phyloP scores from a whole-genome alignment of 1,284 basidiomycete species.

The Apiotrichum gracile region DNA sequence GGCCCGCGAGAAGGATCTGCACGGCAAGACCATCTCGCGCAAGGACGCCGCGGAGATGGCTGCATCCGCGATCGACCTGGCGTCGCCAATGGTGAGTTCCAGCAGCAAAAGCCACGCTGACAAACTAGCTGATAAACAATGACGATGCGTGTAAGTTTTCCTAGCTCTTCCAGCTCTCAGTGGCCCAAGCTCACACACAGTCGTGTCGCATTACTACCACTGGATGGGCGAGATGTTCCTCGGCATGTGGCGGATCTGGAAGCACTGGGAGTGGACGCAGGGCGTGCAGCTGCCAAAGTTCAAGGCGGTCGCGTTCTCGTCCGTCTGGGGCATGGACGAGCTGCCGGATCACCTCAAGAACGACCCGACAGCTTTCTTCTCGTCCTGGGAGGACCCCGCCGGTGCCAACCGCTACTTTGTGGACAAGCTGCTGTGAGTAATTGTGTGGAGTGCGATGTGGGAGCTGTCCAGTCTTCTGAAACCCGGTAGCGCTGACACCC shows the following conservation, averaged over 20 bases:
- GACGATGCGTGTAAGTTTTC: slow-evolving; percentile 9
- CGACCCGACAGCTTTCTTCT: too few relatives aligned
- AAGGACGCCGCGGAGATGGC: slow-evolving; percentile 14
- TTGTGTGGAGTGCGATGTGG: too few relatives aligned
- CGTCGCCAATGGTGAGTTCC: slow-evolving; percentile 18
- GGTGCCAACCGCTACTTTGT: slow-evolving; percentile 33
- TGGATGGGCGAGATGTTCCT: slow-evolving; percentile 36
- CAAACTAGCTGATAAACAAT: slow-evolving; percentile 23
- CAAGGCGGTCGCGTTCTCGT: slow-evolving; percentile 22
- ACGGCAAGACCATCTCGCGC: slow-evolving; percentile 12
- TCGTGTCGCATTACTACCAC: slow-evolving; percentile 32
- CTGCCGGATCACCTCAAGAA: background rate
- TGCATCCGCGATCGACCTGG: slow-evolving; percentile 10
- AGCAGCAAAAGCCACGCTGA: background rate
- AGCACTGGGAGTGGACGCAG: slow-evolving; percentile 14
- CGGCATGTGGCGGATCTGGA: slow-evolving; percentile 30
- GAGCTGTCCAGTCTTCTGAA: too few relatives aligned
- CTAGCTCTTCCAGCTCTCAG: background rate
- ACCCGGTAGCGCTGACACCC: too few relatives aligned
- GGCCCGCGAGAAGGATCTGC: slow-evolving; percentile 15
- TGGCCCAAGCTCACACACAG: slow-evolving; percentile 3
- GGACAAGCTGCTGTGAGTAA: slow-evolving; percentile 27
- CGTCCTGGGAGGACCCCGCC: slow-evolving; percentile 26
- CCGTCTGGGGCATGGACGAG: slow-evolving; percentile 1
- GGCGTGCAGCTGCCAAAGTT: slow-evolving; percentile 20